Base-by-base conservation (phyloP, 140 eudicot genomes). In the Senecio squalidus region DNA sequence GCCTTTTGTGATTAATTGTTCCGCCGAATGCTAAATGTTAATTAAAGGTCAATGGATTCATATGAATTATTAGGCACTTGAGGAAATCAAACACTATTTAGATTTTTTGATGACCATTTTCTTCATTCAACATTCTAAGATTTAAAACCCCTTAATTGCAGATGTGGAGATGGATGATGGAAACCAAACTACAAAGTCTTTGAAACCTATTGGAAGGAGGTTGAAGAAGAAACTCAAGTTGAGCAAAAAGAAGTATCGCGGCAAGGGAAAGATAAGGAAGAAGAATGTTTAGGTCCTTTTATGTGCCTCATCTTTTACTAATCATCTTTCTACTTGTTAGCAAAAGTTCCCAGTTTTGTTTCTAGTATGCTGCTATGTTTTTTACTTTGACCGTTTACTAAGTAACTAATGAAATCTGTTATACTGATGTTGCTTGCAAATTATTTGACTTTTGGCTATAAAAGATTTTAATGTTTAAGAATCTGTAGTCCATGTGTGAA, bases 211-310 rank as follows among this genome's bases (percentile, higher is more conserved):
- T 0, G 94, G 95, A 31, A 90, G 71, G 71, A 90, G 81, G 80
- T 27, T 90, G 81, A 90, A 86, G 53, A 90, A 83, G 88, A 90
- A 78, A 74, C 31, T 90, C 29, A 81, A 80, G 64, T 28, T 90
- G 1, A 82, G 63, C 63, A 90, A 86, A 69, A 78, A 48, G 87
- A 78, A 78, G 60, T 57, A 62, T 9, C 79, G 72, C 9, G 87
- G 89, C 73, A 90, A 90, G 77, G 97, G 97, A 40, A 86, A 83
- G 63, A 78, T 90, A 61, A 83, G 90, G 72, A 86, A 66, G 78
- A 83, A 82, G 65, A 76, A 70, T 8, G 29, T 76, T 13, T 76
- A 76, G 53, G 28, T 36, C 15, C 8, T 14, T 33, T 15, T 14
- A 38, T 23, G 4, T 15, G 51, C 52, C 50, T 54, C 15, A 0